phyloP scores from a whole-genome alignment of 257 asterid genomes.

The Penstemon barbatus region DNA sequence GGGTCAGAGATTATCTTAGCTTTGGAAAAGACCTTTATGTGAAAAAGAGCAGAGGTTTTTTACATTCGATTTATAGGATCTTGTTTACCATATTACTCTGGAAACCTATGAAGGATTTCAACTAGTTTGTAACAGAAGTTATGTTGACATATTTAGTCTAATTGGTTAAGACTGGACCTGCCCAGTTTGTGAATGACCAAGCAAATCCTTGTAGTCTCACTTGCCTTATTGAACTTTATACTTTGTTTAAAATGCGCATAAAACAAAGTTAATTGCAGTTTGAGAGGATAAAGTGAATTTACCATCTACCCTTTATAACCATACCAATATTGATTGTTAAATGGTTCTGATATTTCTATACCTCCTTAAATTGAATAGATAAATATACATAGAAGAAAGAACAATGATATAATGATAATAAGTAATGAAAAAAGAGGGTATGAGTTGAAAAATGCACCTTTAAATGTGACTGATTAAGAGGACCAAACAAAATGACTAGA shows the following conservation, averaged over 20 bases:
- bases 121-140: too few species aligned
- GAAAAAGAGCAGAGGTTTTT: too few species aligned
- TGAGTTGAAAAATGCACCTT: not conserved
- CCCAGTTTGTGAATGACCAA: not conserved
- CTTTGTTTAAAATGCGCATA: too few species aligned
- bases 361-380: not conserved
- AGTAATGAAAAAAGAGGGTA: not conserved
- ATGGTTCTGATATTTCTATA: constrained; percentile 1
- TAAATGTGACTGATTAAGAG: too few species aligned
- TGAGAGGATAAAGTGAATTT: not conserved
- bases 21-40: too few species aligned
- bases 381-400: not conserved
- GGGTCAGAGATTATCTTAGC: too few species aligned
- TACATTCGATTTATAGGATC: not conserved
- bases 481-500: too few species aligned
- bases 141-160: too few species aligned
- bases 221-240: not conserved
- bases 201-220: not conserved
- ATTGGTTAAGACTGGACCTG: not conserved
- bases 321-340: not conserved
- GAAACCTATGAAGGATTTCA: not conserved
- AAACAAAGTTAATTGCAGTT: too few species aligned
- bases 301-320: not conserved
- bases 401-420: not conserved
- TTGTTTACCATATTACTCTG: not conserved